Evolutionary conservation across 169 alveolate species (phyloP).

Genomic region (Eimeria acervulina): DNA sequence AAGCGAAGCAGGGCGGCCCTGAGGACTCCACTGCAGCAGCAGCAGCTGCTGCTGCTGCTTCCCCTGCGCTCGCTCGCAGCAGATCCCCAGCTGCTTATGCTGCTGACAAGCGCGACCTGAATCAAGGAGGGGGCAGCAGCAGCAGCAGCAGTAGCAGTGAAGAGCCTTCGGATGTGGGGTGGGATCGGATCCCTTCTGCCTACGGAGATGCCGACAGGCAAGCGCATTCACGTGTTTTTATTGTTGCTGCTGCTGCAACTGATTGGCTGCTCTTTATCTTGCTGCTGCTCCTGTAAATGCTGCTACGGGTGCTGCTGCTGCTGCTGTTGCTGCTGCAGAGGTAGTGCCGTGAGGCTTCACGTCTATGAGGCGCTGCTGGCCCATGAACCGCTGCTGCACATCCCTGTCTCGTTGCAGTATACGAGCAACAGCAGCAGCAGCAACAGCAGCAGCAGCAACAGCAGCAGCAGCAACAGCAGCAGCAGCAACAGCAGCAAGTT

Average conservation of each 20-base stretch:
- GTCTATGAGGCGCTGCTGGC: conserved; percentile 76
- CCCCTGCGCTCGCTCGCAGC: conserved; percentile 6
- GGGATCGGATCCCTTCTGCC: background rate
- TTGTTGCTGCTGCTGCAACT: conserved; percentile 13
- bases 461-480: conserved; percentile 29
- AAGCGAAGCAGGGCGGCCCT: background rate
- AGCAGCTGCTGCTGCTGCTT: conserved; percentile 44
- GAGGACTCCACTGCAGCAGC: conserved; percentile 17
- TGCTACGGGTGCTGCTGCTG: conserved; percentile 26
- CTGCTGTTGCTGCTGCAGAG: conserved; percentile 40
- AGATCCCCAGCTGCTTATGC: background rate
- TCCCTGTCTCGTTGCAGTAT: background rate
- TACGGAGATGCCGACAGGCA: background rate
- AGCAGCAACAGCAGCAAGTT: conserved; percentile 26
- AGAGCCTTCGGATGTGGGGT: background rate
- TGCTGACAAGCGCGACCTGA: background rate
- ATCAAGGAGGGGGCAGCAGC: background rate
- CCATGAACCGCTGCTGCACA: conserved; percentile 74
- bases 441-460: conserved; percentile 26
- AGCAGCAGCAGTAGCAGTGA: conserved; percentile 48
- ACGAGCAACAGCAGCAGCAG: background rate
- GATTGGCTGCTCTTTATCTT: background rate
- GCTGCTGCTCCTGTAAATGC: background rate
- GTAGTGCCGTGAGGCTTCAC: background rate
- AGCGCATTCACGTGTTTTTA: background rate